Evolutionary conservation across 192 early-diverging fungal genomes (phyloP), one percentile per base, ranked within the genome.

Genomic region (Mortierella alpina): DNA sequence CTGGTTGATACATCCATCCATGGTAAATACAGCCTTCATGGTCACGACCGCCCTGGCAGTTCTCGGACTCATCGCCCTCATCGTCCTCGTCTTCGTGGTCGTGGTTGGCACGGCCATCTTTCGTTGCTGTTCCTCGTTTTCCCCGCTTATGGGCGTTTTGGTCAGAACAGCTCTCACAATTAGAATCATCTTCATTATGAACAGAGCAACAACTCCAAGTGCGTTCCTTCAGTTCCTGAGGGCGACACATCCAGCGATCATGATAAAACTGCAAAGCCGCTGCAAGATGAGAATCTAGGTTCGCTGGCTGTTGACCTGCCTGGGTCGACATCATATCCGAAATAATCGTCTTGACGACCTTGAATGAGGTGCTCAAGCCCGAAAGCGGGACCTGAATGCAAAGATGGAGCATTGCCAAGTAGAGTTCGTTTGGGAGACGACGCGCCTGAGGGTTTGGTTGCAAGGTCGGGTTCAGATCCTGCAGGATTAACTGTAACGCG

Each of bases 1-100:
- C 74, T 12, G 74, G n/a, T 7, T 47, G 53, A 39, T 63, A 76
- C 74, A 76, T 76, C 74, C 74, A 76, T 51, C 54, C 58, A 54
- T 67, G 64, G n/a, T 56, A 74, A 0, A 66, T 42, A 47, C 72
- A 74, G 2, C 40, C 60, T n/a, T 39, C 50, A 15, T 55, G 9
- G 8, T 18, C n/a, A 22, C 3, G 9, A 20, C 7, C 54, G 14
- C 9, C 4, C 54, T 20, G 31, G 31, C 31, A 31, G 31, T 15
- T 47, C 10, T 49, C 57, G 5, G 31, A 14, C 46, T 20, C 45
- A 2, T 42, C 18, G 60, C 39, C 22, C 2, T 22, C 45, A 45
- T 48, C 20, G 14, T 59, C 44, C 6, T 20, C 3, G n/a, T 18
- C 39, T 0, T 51, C 49, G 10, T 41, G 42, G 8, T 17, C 53